Conservation (phyloP, 2,329 filamentous ascomycete species). For the Diaporthe citriasiana region DNA sequence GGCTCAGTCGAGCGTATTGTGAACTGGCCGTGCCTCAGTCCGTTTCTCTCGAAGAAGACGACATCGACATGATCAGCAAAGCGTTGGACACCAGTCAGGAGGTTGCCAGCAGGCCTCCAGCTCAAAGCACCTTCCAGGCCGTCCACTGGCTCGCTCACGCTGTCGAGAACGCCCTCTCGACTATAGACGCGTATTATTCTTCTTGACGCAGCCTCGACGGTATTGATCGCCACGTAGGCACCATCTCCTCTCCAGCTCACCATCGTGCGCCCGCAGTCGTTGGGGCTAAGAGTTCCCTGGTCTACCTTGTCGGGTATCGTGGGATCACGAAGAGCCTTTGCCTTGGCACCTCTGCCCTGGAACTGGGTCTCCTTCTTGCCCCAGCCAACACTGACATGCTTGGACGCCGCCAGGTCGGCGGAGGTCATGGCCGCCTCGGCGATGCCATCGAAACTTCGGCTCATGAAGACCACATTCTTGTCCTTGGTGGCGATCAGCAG, state of each 20-base stretch:
- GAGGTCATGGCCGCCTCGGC: slow-evolving; percentile 78
- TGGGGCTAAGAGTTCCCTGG: slow-evolving; percentile 79
- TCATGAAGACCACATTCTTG: slow-evolving; percentile 91
- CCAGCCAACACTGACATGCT: slow-evolving; percentile 97
- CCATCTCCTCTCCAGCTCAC: slow-evolving; percentile 98
- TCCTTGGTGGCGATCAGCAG: slow-evolving; percentile 85
- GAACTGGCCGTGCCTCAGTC: slow-evolving; percentile 96
- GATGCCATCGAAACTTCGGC: slow-evolving; percentile 87
- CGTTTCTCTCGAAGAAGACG: slow-evolving; percentile 97
- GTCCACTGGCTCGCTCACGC: slow-evolving; percentile 95
- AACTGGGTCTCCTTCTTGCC: slow-evolving; percentile 99
- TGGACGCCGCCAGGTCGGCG: slow-evolving; percentile 88
- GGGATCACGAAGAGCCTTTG: slow-evolving; percentile 88
- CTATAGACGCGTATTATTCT: slow-evolving; percentile 92
- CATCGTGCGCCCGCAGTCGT: slow-evolving; percentile 79
- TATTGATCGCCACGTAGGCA: slow-evolving; percentile 89
- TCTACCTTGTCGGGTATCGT: slow-evolving; percentile 95
- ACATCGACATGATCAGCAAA: slow-evolving; percentile 79
- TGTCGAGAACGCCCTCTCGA: slow-evolving; percentile 90
- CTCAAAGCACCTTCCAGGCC: slow-evolving; percentile 88
- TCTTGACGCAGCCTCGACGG: slow-evolving; percentile 76
- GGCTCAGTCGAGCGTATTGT: slow-evolving; percentile 78
- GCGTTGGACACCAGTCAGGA: slow-evolving; percentile 89
- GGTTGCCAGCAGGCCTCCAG: slow-evolving; percentile 92
- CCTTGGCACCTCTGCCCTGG: slow-evolving; percentile 88